Evolutionary conservation across 768 basidiomycete genomes (phyloP), one percentile per base, ranked within the genome.

Genomic region (Mycena alexandri): DNA sequence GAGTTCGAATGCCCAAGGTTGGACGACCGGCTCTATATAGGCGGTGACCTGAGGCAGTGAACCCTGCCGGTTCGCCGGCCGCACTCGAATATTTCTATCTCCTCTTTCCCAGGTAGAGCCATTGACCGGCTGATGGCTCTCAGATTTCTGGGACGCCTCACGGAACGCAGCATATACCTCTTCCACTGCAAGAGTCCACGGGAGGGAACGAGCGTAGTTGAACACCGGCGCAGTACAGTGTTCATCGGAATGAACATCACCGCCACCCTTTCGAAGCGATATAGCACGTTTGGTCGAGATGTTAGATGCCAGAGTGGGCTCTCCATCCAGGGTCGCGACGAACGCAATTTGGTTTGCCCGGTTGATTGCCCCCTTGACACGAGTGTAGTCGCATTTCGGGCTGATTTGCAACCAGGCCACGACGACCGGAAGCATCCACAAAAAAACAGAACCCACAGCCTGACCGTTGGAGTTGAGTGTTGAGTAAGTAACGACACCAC

Each of bases 331-430:
- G 12, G 68, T 75, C 1, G 72, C 78, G 12, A 79, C 72, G 56
- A 71, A 76, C 34, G 78, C 76, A 14, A 72, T 72, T 0, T 65
- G 58, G 60, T 82, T 80, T 7, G 80, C 80, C 1, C 70, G 57
- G 22, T 67, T 50, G 25, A 82, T 55, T 5, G 79, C 80, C 14
- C 66, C 57, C 17, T 50, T 42, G 10, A 84, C 67, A 5, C 80
- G 79, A 0, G n/a, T 21, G 12, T 73, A 71, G 63, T 83, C 79
- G 46, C 79, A 84, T 72, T 82, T 84, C 0, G 83, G 84, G 3
- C 80, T 79, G 14, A 84, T 74, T 46, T 79, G 74, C 24, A 85
- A 72, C 83, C 84, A 85, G 0, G 83, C 58, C 5, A 66, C 56
- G 24, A 66, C 65, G 36, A 66, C 46, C 11, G 65, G 65, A 29